Evolutionary conservation across 108 stramenopile species (phyloP).

Genomic region (Skeletonema marinoi): DNA sequence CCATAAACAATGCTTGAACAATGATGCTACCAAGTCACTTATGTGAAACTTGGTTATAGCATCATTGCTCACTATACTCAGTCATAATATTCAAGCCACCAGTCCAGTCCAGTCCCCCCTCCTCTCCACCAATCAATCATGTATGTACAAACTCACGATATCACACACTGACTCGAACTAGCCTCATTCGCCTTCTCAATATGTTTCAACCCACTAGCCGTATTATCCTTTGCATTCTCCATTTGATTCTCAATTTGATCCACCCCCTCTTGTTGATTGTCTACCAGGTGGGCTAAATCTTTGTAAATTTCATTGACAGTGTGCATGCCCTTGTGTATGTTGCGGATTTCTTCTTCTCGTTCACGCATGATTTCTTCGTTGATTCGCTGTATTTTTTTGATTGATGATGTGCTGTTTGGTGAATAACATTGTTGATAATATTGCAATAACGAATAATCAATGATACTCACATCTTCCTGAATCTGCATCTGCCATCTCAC

Average conservation of each 20-base stretch:
- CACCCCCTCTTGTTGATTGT: slow-evolving; percentile 83
- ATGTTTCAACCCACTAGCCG: slow-evolving; percentile 80
- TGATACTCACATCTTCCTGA: slow-evolving; percentile 71
- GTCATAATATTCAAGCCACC: not conserved
- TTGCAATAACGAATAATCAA: not conserved
- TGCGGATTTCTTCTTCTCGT: slow-evolving; percentile 87
- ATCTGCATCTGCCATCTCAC: slow-evolving; percentile 68
- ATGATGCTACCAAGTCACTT: not conserved
- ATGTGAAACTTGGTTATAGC: not conserved
- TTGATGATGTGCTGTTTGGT: not conserved
- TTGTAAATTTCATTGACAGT: slow-evolving; percentile 93
- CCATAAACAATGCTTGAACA: not conserved
- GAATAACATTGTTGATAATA: not conserved
- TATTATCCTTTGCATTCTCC: slow-evolving; percentile 77
- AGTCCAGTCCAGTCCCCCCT: not conserved
- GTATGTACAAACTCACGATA: slow-evolving; percentile 23
- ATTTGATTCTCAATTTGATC: slow-evolving; percentile 87
- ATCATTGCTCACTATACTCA: not conserved
- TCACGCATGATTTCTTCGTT: slow-evolving; percentile 88
- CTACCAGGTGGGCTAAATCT: slow-evolving; percentile 86
- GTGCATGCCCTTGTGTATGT: slow-evolving; percentile 88
- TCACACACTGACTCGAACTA: slow-evolving; percentile 40
- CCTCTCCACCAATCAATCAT: not conserved
- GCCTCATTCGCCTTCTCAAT: slow-evolving; percentile 82
- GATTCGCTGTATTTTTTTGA: slow-evolving; percentile 41